These are phyloP conservation scores for Termitomyces sp. DNA, from an alignment of 768 basidiomycete species.

Conservation along the genomic window DNA sequence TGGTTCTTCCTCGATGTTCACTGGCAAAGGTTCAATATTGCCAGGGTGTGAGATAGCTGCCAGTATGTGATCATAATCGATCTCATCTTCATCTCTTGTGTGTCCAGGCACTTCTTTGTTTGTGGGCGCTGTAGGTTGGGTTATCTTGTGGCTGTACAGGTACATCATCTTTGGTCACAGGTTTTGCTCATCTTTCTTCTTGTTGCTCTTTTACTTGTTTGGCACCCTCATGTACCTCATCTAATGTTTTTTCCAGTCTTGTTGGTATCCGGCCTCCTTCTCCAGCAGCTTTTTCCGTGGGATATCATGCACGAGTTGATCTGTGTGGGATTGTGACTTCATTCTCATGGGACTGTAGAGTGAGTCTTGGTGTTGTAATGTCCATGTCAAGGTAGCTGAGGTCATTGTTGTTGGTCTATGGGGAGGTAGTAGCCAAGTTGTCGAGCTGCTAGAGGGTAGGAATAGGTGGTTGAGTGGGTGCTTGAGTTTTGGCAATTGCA, in stretches of 20 bases:
- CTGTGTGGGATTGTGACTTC: not conserved
- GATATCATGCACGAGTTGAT: not conserved
- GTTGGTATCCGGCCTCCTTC: not conserved
- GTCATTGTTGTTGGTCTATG: no score
- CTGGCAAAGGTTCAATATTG: not conserved
- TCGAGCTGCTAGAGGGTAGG: not conserved
- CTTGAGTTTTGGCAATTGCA: not conserved
- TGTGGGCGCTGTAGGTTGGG: not conserved
- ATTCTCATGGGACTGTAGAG: not conserved
- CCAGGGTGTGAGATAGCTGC: not conserved
- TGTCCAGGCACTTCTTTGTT: not conserved
- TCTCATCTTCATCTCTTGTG: not conserved
- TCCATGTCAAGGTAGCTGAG: not conserved
- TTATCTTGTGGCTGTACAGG: no score
- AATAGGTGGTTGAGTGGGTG: not conserved
- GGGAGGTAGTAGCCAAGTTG: no score
- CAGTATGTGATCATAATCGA: not conserved
- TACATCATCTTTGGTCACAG: no score
- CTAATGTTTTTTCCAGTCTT: not conserved
- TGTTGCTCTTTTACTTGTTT: not conserved
- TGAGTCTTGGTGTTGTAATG: not conserved
- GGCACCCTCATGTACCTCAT: not conserved
- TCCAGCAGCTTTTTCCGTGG: not conserved
- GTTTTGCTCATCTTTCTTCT: not conserved
- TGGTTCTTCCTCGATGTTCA: not conserved